These are phyloP conservation scores for Globisporangium parvum DNA, from an alignment of 352 stramenopile species.

Conservation along the genomic window DNA sequence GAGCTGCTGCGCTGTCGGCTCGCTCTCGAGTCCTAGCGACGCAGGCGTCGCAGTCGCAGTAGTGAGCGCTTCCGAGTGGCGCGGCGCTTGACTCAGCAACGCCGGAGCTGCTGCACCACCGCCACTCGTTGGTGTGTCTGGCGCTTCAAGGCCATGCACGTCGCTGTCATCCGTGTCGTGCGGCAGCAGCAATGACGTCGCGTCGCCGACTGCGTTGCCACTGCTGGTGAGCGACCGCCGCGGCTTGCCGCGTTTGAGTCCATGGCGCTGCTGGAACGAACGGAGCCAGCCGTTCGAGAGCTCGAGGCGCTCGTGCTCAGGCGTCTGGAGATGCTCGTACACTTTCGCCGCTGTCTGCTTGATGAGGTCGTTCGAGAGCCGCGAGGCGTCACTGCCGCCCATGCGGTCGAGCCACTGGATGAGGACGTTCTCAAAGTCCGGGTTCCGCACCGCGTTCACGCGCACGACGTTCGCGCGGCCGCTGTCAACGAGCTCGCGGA, in stretches of 20 bases:
- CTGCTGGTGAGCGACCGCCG: neutral
- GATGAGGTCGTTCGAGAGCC: slow-evolving; percentile 15
- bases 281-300: slow-evolving; percentile 22
- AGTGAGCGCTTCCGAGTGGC: too few relatives aligned
- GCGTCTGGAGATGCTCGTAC: slow-evolving; percentile 15
- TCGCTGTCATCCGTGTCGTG: too few relatives aligned
- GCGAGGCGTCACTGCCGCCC: slow-evolving; percentile 1
- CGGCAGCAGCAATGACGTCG: neutral
- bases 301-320: slow-evolving; percentile 13
- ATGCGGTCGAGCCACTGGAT: slow-evolving; percentile 16
- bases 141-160: too few relatives aligned
- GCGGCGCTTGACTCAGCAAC: too few relatives aligned
- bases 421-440: slow-evolving; percentile 17
- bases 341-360: slow-evolving; percentile 17
- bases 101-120: neutral
- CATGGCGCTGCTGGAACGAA: slow-evolving; percentile 11
- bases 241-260: slow-evolving; percentile 1
- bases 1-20: too few relatives aligned
- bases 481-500: slow-evolving; percentile 11
- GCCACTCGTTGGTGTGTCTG: too few relatives aligned
- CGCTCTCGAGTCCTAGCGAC: too few relatives aligned
- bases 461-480: slow-evolving; percentile 10
- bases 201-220: neutral
- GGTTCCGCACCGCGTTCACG: slow-evolving; percentile 13
- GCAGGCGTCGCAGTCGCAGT: too few relatives aligned